Conservation (phyloP, 1,284 basidiomycete species). For the Marasmius tenuissimus region DNA sequence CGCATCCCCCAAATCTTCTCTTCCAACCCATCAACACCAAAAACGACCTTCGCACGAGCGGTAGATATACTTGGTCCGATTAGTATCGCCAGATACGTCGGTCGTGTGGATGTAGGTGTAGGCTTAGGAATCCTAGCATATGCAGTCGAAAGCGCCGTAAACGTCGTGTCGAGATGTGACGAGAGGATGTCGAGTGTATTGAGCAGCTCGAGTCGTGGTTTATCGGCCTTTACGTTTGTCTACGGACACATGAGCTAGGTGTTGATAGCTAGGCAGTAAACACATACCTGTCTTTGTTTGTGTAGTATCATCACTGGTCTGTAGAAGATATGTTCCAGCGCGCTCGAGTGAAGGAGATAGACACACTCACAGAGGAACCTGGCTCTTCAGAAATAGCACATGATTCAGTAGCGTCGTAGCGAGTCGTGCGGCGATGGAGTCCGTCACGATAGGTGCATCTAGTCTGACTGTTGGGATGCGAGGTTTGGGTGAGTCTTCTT, state of each 20-base stretch:
- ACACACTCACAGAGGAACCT: constrained; percentile 59
- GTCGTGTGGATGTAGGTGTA: not conserved
- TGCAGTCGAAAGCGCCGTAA: constrained; percentile 66
- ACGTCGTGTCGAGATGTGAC: constrained; percentile 72
- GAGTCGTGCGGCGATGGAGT: constrained; percentile 59
- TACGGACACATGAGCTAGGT: too few relatives aligned
- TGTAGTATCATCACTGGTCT: constrained; percentile 50
- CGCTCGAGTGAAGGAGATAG: not conserved
- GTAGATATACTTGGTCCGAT: constrained; percentile 60
- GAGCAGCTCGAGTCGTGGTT: constrained; percentile 60
- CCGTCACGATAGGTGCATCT: constrained; percentile 49
- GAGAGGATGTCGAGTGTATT: constrained; percentile 66
- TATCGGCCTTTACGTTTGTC: constrained; percentile 48
- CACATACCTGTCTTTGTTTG: not conserved
- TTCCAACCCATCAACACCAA: constrained; percentile 64
- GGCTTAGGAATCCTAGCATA: constrained; percentile 34
- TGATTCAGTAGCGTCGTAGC: constrained; percentile 62
- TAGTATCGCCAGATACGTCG: constrained; percentile 56
- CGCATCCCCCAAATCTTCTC: constrained; percentile 53
- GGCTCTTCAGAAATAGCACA: constrained; percentile 71
- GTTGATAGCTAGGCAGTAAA: too few relatives aligned
- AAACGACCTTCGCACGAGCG: constrained; percentile 57
- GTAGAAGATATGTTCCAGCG: not conserved
- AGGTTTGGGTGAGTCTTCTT: not conserved
- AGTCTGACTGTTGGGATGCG: constrained; percentile 45